Percentiles rank a stretch among this genome's conserved stretches.
Conservation (phyloP, 495 filamentous ascomycete species). For the Collariella sp. region DNA sequence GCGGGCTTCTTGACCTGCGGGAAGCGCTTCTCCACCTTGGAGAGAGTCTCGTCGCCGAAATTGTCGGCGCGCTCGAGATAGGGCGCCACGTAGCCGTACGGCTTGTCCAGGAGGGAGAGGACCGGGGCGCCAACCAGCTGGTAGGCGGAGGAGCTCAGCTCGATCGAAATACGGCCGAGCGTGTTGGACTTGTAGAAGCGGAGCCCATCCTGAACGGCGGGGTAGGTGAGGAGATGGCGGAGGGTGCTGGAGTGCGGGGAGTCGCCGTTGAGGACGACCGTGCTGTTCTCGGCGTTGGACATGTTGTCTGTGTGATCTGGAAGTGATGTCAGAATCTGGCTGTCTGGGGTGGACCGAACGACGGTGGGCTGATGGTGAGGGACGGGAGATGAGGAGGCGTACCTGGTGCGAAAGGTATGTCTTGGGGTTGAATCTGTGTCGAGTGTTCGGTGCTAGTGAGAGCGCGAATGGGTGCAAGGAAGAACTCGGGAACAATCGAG, state of each 20-base stretch:
- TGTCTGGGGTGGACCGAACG: neutral
- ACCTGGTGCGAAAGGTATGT: neutral
- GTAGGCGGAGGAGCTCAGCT: constrained; percentile 62
- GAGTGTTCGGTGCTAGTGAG: neutral
- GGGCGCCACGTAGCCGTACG: constrained; percentile 68
- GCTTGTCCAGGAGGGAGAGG: constrained; percentile 65
- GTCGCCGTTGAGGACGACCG: constrained; percentile 23
- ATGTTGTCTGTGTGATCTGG: constrained; percentile 15
- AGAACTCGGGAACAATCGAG: neutral
- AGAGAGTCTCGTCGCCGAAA: constrained; percentile 66
- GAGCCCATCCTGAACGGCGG: constrained; percentile 73
- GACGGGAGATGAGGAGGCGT: neutral
- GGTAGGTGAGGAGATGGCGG: constrained; percentile 71
- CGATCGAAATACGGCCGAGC: constrained; percentile 70
- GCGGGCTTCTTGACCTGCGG: constrained; percentile 86
- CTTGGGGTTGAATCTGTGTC: neutral
- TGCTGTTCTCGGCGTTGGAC: constrained; percentile 18
- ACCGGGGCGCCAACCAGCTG: constrained; percentile 55
- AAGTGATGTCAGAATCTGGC: constrained; percentile 10
- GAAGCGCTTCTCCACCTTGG: constrained; percentile 66
- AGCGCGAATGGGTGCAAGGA: neutral
- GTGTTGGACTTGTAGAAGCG: constrained; percentile 67
- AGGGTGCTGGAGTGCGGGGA: constrained; percentile 21
- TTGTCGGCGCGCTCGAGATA: constrained; percentile 76
- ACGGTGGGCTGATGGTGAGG: neutral